phyloP scores from a whole-genome alignment of 225 moss, liverwort and hornwort species.

The Polytrichum formosum region DNA sequence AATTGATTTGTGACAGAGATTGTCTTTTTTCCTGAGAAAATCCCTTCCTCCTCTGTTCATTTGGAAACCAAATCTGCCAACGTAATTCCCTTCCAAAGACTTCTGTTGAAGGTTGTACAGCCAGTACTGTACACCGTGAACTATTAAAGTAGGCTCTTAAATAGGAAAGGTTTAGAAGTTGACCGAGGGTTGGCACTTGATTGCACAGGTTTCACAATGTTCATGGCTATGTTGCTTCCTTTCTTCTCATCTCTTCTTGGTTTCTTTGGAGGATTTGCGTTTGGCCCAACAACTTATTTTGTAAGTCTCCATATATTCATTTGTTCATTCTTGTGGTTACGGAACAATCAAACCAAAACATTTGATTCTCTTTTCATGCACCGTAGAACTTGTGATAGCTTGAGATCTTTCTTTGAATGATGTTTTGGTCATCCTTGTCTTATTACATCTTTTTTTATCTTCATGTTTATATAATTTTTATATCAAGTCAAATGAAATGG shows the following conservation, averaged over 20 bases:
- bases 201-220: conserved; percentile 14
- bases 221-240: conserved; percentile 27
- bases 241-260: conserved; percentile 35
- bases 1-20: background rate
- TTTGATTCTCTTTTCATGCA: too few relatives aligned
- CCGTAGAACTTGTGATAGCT: too few relatives aligned
- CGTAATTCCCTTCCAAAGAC: background rate
- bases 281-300: conserved; percentile 40
- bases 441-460: too few relatives aligned
- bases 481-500: background rate
- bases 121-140: background rate
- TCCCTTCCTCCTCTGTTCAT: too few relatives aligned
- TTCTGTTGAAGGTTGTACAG: background rate
- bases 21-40: too few relatives aligned
- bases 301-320: conserved; percentile 7
- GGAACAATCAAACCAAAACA: too few relatives aligned
- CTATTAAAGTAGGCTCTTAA: background rate
- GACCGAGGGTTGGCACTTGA: background rate
- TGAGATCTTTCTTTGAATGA: too few relatives aligned
- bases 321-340: too few relatives aligned
- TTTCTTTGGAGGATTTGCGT: conserved; percentile 43
- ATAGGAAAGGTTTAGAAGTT: background rate
- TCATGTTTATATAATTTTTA: too few relatives aligned
- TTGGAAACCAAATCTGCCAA: too few relatives aligned
- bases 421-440: too few relatives aligned